These are phyloP conservation scores for Cyclotella sp. DNA, from an alignment of 108 stramenopile genomes.

Conservation along the genomic window DNA sequence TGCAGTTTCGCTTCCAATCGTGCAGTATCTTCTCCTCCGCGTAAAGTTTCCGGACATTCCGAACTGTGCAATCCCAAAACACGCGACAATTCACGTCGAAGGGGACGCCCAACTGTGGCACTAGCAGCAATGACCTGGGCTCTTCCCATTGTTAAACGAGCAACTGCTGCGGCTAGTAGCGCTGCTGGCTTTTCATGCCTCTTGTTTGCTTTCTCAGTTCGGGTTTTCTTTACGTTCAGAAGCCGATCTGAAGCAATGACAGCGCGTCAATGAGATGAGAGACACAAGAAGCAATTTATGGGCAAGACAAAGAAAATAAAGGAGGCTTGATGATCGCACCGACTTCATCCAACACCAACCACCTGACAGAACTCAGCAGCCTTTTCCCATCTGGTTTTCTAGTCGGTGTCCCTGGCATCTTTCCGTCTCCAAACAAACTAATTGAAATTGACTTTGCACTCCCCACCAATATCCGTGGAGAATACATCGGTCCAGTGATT, in stretches of 20 bases:
- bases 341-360: conserved; percentile 88
- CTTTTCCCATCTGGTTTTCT: conserved; percentile 79
- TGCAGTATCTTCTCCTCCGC: conserved; percentile 51
- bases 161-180: conserved; percentile 74
- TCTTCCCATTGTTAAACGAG: conserved; percentile 69
- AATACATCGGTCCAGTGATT: conserved; percentile 13
- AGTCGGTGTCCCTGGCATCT: conserved; percentile 82
- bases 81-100: conserved; percentile 87
- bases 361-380: conserved; percentile 61
- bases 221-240: conserved; percentile 56
- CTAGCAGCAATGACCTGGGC: conserved; percentile 89
- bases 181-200: conserved; percentile 90
- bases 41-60: conserved; percentile 77
- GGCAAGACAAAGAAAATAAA: background rate
- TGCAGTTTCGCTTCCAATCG: conserved; percentile 37
- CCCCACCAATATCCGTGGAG: conserved; percentile 77
- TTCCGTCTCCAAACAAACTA: conserved; percentile 73
- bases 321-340: conserved; percentile 2
- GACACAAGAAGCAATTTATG: background rate
- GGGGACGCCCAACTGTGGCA: conserved; percentile 93
- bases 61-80: conserved; percentile 83
- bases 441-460: conserved; percentile 81
- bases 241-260: conserved; percentile 56
- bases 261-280: background rate
- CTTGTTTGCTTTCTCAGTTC: conserved; percentile 47